These are phyloP conservation scores for Schizophyllum amplum DNA, from an alignment of 1,284 basidiomycete genomes.

Conservation along the genomic window DNA sequence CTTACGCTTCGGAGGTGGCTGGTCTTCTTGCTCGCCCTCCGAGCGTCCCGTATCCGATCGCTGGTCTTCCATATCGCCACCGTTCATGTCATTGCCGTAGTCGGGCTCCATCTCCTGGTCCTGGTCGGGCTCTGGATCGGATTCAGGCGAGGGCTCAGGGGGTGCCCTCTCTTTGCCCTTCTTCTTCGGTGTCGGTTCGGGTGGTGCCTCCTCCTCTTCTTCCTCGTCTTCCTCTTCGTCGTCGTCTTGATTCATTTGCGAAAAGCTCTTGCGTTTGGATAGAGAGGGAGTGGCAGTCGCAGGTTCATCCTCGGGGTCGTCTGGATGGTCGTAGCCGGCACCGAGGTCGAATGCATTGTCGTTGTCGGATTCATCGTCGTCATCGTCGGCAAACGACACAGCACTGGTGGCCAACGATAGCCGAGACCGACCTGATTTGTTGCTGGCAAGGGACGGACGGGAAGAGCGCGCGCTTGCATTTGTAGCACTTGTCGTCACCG, in stretches of 20 bases:
- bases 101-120: conserved; percentile 46
- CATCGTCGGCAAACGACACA: background rate
- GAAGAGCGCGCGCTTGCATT: conserved; percentile 16
- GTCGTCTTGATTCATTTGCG: conserved; percentile 38
- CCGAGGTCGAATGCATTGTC: conserved; percentile 24
- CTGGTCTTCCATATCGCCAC: conserved; percentile 16
- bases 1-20: conserved; percentile 22
- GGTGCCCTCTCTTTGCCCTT: conserved; percentile 18
- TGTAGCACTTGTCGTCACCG: conserved; percentile 42
- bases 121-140: conserved; percentile 17
- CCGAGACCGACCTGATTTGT: background rate
- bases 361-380: background rate
- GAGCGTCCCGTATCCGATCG: background rate
- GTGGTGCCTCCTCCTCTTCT: conserved; percentile 22
- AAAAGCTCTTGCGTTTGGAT: conserved; percentile 35
- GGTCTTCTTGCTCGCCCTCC: conserved; percentile 8
- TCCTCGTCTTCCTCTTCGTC: conserved; percentile 33
- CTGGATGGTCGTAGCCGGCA: conserved; percentile 22
- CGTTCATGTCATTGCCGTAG: conserved; percentile 39
- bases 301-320: conserved; percentile 19
- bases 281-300: conserved; percentile 16
- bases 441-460: background rate
- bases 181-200: conserved; percentile 12
- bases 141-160: conserved; percentile 18
- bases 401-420: conserved; percentile 21